Percentiles rank a stretch among this genome's conserved stretches.
phyloP scores from a whole-genome alignment of 208 protist species.

The Trypanosoma conorhini region DNA sequence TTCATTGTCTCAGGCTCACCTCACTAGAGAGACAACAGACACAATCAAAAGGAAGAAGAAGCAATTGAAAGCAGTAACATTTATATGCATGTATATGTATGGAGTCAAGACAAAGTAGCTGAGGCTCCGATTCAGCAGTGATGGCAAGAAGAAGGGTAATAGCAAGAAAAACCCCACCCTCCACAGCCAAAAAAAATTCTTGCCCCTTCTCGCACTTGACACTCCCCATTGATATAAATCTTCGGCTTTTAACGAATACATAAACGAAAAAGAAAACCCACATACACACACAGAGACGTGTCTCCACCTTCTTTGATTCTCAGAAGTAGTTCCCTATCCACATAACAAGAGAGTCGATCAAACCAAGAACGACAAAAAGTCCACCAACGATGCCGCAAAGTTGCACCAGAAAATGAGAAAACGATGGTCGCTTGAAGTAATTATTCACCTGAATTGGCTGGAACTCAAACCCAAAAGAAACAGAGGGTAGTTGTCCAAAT shows the following conservation, averaged over 20 bases:
- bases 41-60: conserved; percentile 8
- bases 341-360: conserved; percentile 62
- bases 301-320: not conserved
- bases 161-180: not conserved
- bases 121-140: not conserved
- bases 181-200: conserved; percentile 13
- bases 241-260: not conserved
- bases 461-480: conserved; percentile 65
- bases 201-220: not conserved
- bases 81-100: conserved; percentile 20
- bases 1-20: conserved; percentile 13
- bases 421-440: conserved; percentile 56
- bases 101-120: conserved; percentile 1
- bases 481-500: conserved; percentile 40
- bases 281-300: too few species aligned
- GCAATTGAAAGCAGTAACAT: conserved; percentile 7
- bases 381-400: conserved; percentile 89
- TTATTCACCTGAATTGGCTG: conserved; percentile 76
- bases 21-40: conserved; percentile 10
- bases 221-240: too few species aligned
- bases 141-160: conserved; percentile 14
- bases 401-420: conserved; percentile 73
- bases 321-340: conserved; percentile 16
- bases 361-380: conserved; percentile 78
- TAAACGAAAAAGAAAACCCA: too few species aligned